Evolutionary conservation across 495 filamentous ascomycete species (phyloP), one percentile per base, ranked within the genome.

Genomic region (Cairneyella variabilis): DNA sequence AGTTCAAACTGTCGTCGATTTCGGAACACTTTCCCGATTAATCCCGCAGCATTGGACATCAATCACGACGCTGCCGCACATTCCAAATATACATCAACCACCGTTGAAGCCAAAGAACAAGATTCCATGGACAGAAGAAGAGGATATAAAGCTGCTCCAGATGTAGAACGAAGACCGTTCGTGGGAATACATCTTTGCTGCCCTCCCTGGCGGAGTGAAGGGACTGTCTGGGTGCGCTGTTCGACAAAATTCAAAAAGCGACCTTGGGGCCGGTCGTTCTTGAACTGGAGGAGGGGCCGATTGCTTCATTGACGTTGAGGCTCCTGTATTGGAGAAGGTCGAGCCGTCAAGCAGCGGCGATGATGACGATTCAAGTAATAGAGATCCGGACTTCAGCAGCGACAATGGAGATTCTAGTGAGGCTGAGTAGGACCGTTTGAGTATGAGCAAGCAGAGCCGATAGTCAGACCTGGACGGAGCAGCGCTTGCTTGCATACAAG

Each of bases 251-350:
- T 54, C 42, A 38, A 38, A 40, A 54, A 47, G 39, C 41, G 41
- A 46, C 20, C 39, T 18, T 48, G 43, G 45, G 43, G 45, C 43
- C 30, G 37, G 37, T 43, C 43, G 44, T 49, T 48, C 43, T 56
- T 50, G 53, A 48, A 50, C 25, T 36, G 44, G 48, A 51, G 44
- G 53, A 56, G 52, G 3, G 17, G 27, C 52, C 42, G 21, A 48
- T 26, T 56, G 45, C 53, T 56, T 56, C 25, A 45, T 56, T 50
- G 53, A 22, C 46, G 53, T 56, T 56, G 36, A 45, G 53, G 53
- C 53, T 55, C 47, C 46, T 56, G 53, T 43, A 43, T 56, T 17
- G 40, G 54, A 57, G 54, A 57, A 57, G 48, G 25, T 52, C 54
- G 54, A 57, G 40, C 47, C 22, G 39, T 51, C 48, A 57, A 57